phyloP scores from a whole-genome alignment of 345 rosid species.

The Camelina laxa region DNA sequence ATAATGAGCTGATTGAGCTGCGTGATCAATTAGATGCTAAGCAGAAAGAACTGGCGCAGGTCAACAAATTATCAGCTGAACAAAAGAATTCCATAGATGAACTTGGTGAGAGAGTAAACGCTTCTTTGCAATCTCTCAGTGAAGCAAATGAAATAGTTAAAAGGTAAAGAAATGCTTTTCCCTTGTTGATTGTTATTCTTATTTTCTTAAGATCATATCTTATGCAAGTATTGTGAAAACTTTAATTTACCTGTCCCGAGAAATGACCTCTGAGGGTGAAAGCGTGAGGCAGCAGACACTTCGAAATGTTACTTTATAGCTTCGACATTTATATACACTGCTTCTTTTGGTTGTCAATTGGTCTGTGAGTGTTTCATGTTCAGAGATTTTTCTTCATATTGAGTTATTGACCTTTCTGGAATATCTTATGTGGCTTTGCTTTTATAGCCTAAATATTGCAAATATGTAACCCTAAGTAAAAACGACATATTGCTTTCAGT shows the following conservation, averaged over 20 bases:
- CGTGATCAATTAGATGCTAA: constrained; percentile 55
- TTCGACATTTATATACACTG: background rate
- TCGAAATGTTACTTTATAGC: background rate
- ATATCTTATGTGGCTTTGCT: constrained; percentile 8
- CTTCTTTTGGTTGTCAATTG: constrained; percentile 9
- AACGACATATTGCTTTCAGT: constrained; percentile 53
- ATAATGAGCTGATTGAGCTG: constrained; percentile 60
- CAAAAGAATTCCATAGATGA: constrained; percentile 81
- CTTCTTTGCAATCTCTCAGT: constrained; percentile 77
- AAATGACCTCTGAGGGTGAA: background rate
- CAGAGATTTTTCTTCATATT: constrained; percentile 1
- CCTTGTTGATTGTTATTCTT: constrained; percentile 22
- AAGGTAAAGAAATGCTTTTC: constrained; percentile 52
- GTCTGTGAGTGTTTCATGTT: constrained; percentile 1
- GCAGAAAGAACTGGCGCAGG: constrained; percentile 65
- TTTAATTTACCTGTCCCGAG: constrained; percentile 14
- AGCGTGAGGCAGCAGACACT: background rate
- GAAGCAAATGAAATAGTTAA: constrained; percentile 87
- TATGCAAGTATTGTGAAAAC: constrained; percentile 15
- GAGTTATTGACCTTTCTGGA: constrained; percentile 6
- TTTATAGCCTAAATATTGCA: constrained; percentile 10
- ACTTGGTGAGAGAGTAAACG: constrained; percentile 74
- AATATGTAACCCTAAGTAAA: background rate
- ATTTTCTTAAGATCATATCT: constrained; percentile 7
- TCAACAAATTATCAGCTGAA: constrained; percentile 66